Percentiles rank a stretch among this genome's conserved stretches.
Conservation (phyloP, 768 basidiomycete genomes). For the Tubosaeta brunneosetosa region DNA sequence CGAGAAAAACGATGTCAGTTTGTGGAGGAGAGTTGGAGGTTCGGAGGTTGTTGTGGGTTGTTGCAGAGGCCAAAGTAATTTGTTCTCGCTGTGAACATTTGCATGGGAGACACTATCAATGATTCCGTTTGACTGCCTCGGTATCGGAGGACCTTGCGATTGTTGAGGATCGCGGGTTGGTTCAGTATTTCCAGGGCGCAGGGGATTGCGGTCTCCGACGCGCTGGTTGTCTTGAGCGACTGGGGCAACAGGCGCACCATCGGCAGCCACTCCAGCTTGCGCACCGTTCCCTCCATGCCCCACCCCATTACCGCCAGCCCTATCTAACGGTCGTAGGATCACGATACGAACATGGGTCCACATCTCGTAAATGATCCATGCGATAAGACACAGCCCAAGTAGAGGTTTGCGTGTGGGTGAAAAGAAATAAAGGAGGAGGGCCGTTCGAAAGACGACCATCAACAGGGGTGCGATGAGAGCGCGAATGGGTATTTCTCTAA, state of each 20-base stretch:
- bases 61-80: conserved; percentile 37
- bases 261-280: conserved; percentile 14
- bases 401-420: conserved; percentile 70
- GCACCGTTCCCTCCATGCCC: conserved; percentile 19
- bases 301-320: conserved; percentile 26
- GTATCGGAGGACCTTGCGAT: conserved; percentile 27
- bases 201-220: conserved; percentile 14
- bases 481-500: conserved; percentile 60
- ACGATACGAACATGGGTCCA: conserved; percentile 61
- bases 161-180: conserved; percentile 16
- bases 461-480: conserved; percentile 63
- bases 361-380: conserved; percentile 72
- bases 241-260: conserved; percentile 24
- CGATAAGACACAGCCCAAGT: conserved; percentile 58
- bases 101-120: conserved; percentile 53
- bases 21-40: conserved; percentile 49
- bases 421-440: conserved; percentile 71
- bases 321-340: conserved; percentile 35
- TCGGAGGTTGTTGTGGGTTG: conserved; percentile 14
- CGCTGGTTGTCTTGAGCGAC: conserved; percentile 13
- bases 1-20: conserved; percentile 47
- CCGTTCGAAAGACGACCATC: conserved; percentile 64
- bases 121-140: conserved; percentile 30
- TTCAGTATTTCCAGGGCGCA: conserved; percentile 14
- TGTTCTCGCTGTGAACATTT: conserved; percentile 55